Evolutionary conservation across 2,329 filamentous ascomycete species (phyloP).

Genomic region (Zymoseptoria pseudotritici): DNA sequence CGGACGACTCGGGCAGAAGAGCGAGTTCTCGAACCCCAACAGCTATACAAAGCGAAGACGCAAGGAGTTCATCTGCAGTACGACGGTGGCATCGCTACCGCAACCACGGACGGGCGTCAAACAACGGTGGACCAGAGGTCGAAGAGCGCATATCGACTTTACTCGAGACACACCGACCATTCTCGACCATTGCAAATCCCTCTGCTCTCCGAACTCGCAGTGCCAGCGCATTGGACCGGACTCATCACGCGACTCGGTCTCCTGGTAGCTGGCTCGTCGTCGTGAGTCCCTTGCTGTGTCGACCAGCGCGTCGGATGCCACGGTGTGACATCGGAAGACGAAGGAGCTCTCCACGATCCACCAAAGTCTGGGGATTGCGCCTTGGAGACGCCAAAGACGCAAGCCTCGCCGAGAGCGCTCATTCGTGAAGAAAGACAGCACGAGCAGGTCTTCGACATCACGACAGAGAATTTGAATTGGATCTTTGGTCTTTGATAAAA

Average conservation of each 20-base stretch:
- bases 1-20: slow-evolving; percentile 1
- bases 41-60: not conserved
- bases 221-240: slow-evolving; percentile 5
- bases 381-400: not conserved
- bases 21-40: slow-evolving; percentile 1
- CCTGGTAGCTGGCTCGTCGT: slow-evolving; percentile 9
- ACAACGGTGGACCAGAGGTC: slow-evolving; percentile 12
- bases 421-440: not conserved
- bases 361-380: not conserved
- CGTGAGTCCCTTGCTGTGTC: slow-evolving; percentile 10
- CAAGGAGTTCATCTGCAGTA: not conserved
- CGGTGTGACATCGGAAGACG: slow-evolving; percentile 11
- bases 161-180: slow-evolving; percentile 16
- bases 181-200: slow-evolving; percentile 9
- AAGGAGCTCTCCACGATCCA: slow-evolving; percentile 3
- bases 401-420: not conserved
- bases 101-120: slow-evolving; percentile 9
- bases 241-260: slow-evolving; percentile 9
- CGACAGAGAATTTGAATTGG: not conserved
- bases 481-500: not conserved
- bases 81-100: slow-evolving; percentile 12
- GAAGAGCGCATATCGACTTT: slow-evolving; percentile 8
- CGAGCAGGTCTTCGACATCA: not conserved
- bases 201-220: slow-evolving; percentile 4
- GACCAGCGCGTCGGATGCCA: slow-evolving; percentile 9